phyloP scores from a whole-genome alignment of 805 yeast species.

The Candida broadrunensis region DNA sequence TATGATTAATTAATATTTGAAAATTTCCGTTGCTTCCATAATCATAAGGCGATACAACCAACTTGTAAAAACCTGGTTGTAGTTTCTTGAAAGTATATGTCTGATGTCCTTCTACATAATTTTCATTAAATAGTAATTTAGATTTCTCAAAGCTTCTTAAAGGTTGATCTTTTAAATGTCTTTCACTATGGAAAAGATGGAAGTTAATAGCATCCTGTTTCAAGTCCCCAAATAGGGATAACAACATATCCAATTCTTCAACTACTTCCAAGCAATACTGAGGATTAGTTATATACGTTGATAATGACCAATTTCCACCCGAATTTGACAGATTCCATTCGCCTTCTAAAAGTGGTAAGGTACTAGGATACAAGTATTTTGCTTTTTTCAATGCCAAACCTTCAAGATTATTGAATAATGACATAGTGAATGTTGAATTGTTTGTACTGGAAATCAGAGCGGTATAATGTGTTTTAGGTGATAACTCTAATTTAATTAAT shows the following conservation, averaged over 20 bases:
- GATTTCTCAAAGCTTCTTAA: conserved; percentile 20
- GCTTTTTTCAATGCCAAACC: conserved; percentile 27
- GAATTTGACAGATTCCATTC: conserved; percentile 43
- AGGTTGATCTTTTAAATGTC: conserved; percentile 15
- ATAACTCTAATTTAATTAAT: conserved; percentile 26
- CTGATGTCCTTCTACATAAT: conserved; percentile 25
- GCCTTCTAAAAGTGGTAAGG: conserved; percentile 24
- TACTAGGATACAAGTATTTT: conserved; percentile 13
- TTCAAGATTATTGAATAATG: conserved; percentile 24
- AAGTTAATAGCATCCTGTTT: conserved; percentile 31
- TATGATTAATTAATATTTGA: conserved; percentile 22
- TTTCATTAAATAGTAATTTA: conserved; percentile 30
- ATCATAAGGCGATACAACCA: conserved; percentile 47
- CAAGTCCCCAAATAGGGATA: conserved; percentile 19
- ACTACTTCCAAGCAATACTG: conserved; percentile 38
- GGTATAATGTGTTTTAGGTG: conserved; percentile 26
- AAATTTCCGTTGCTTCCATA: conserved; percentile 25
- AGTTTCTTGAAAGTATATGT: conserved; percentile 15
- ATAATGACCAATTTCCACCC: conserved; percentile 56
- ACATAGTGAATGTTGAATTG: conserved; percentile 25
- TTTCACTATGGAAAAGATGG: conserved; percentile 42
- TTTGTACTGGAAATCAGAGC: conserved; percentile 15
- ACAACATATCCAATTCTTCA: conserved; percentile 11
- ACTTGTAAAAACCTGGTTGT: conserved; percentile 37
- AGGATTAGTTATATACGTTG: conserved; percentile 52